These are phyloP conservation scores for Calamus simplicifolius DNA, from an alignment of 176 grass and related monocot species.

Conservation along the genomic window DNA sequence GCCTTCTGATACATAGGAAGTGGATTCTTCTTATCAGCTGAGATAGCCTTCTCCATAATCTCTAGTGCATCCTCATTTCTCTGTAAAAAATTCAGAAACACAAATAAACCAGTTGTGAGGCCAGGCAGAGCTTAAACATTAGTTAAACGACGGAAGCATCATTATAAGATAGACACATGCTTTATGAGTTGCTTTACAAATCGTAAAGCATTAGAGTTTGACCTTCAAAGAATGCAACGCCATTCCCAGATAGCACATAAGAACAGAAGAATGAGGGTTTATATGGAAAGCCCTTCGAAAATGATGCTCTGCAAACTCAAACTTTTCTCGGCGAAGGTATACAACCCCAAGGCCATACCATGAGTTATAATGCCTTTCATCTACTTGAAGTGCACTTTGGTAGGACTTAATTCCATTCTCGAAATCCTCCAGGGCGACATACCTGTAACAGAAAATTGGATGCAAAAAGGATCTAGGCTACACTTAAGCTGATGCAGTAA, in stretches of 20 bases:
- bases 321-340: conserved; percentile 93
- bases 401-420: conserved; percentile 83
- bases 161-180: too few species aligned
- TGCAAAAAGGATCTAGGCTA: background rate
- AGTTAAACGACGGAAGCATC: too few species aligned
- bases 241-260: conserved; percentile 97
- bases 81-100: too few species aligned
- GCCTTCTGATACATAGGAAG: conserved; percentile 90
- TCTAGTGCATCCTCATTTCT: conserved; percentile 48
- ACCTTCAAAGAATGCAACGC: conserved; percentile 81
- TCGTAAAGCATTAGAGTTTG: conserved; percentile 12
- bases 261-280: conserved; percentile 85
- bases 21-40: conserved; percentile 81
- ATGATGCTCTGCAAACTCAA: conserved; percentile 99
- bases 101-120: too few species aligned
- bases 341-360: conserved; percentile 33
- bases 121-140: too few species aligned
- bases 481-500: too few species aligned
- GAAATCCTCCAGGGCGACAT: conserved; percentile 89
- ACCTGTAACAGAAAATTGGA: conserved; percentile 28
- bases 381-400: conserved; percentile 22
- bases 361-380: conserved; percentile 29
- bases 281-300: conserved; percentile 85
- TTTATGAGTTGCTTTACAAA: too few species aligned
- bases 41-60: conserved; percentile 79